Percentiles rank a stretch among this genome's conserved stretches.
Conservation (phyloP, 768 basidiomycete species). For the Russula olivacea region DNA sequence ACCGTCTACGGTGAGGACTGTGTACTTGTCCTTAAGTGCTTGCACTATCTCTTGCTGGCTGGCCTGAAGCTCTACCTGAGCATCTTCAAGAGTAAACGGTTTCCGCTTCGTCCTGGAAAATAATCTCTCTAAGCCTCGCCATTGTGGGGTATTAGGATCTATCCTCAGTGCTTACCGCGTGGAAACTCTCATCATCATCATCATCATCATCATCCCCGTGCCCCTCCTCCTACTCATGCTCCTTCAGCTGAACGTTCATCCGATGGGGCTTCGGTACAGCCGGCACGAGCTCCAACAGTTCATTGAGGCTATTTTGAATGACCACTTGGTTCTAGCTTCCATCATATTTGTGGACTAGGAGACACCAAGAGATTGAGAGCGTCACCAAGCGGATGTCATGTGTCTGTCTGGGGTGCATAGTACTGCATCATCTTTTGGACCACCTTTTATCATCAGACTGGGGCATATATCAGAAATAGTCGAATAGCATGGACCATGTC, state of each 20-base stretch:
- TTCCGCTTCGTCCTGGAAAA: constrained; percentile 32
- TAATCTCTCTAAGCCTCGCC: neutral
- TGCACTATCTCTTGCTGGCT: constrained; percentile 66
- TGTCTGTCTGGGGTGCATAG: constrained; percentile 77
- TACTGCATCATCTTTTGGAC: constrained; percentile 75
- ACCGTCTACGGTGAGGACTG: constrained; percentile 74
- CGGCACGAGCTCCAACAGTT: constrained; percentile 77
- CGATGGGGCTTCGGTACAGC: constrained; percentile 70
- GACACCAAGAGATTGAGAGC: constrained; percentile 72
- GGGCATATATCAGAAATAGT: constrained; percentile 18
- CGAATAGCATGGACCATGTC: constrained; percentile 2
- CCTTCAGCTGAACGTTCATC: constrained; percentile 53
- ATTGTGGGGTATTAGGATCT: neutral
- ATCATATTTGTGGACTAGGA: constrained; percentile 32
- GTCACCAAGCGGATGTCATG: constrained; percentile 78
- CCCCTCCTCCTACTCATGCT: constrained; percentile 63
- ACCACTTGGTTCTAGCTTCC: constrained; percentile 44
- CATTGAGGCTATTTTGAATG: constrained; percentile 74
- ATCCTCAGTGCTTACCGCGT: constrained; percentile 25
- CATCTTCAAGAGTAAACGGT: constrained; percentile 53
- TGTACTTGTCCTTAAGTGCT: constrained; percentile 58
- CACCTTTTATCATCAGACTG: too few species aligned
- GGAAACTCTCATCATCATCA: too few species aligned
- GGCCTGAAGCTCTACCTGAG: constrained; percentile 66
- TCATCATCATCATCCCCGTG: constrained; percentile 45